Evolutionary conservation across 2,329 filamentous ascomycete species (phyloP).

Genomic region (Cyclaneusma minus): DNA sequence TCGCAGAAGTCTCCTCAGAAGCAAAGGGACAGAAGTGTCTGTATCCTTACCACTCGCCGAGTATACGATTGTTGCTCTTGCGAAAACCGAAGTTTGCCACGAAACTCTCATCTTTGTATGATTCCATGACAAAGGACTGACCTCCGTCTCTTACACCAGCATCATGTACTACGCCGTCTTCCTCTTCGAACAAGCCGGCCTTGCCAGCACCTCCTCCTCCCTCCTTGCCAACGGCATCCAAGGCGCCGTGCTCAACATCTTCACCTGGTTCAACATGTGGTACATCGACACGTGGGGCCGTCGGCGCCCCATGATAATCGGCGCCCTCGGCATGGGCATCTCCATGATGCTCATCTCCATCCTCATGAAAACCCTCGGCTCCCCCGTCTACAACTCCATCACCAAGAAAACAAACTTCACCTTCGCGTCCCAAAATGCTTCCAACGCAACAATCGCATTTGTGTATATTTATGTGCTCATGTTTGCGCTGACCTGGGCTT

Average conservation of each 20-base stretch:
- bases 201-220: constrained; percentile 10
- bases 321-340: constrained; percentile 13
- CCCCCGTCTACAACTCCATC: constrained; percentile 9
- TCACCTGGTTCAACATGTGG: constrained; percentile 16
- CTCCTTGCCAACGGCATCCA: constrained; percentile 17
- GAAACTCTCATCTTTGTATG: no score
- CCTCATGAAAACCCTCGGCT: constrained; percentile 15
- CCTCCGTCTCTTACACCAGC: constrained; percentile 3
- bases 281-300: constrained; percentile 17
- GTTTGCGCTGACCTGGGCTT: constrained; percentile 17
- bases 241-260: constrained; percentile 16
- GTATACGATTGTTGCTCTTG: no score
- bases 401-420: constrained; percentile 13
- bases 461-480: constrained; percentile 17
- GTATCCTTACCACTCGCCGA: no score
- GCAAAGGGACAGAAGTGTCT: no score
- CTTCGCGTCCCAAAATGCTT: constrained; percentile 8
- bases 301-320: constrained; percentile 14
- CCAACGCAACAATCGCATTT: constrained; percentile 14
- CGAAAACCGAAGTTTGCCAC: no score
- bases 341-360: constrained; percentile 16
- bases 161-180: constrained; percentile 19
- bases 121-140: background rate
- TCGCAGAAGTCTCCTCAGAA: no score
- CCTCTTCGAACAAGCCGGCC: constrained; percentile 16